Percentiles rank a stretch among this genome's conserved stretches.
Conservation (phyloP, 306 rosid species). For the Hippophae tibetana region DNA sequence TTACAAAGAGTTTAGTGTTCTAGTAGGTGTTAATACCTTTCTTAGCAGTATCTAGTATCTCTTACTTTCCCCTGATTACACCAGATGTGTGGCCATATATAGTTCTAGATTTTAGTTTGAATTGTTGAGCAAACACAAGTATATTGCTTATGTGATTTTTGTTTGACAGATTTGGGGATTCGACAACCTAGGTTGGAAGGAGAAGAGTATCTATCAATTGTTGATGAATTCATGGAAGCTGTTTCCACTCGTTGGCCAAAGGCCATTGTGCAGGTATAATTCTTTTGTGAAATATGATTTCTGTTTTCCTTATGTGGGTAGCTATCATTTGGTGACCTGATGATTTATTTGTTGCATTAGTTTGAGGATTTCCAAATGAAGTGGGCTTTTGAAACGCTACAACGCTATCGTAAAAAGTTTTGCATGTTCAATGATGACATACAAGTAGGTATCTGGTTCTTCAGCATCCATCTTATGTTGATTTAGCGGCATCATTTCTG, state of each 20-base stretch:
- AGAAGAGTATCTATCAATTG: slow-evolving; percentile 81
- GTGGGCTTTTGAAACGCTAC: slow-evolving; percentile 97
- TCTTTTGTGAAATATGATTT: slow-evolving; percentile 17
- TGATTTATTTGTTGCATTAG: slow-evolving; percentile 36
- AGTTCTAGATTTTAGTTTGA: background rate
- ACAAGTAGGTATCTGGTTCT: slow-evolving; percentile 52
- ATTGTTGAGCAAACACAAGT: slow-evolving; percentile 12
- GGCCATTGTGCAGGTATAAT: slow-evolving; percentile 81
- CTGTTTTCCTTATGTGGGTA: slow-evolving; percentile 12
- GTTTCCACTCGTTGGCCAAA: slow-evolving; percentile 94
- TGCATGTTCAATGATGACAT: slow-evolving; percentile 99
- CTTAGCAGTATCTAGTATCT: background rate
- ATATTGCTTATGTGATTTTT: slow-evolving; percentile 38
- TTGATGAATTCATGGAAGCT: slow-evolving; percentile 99
- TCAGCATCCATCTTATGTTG: slow-evolving; percentile 11
- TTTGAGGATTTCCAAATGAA: slow-evolving; percentile 99
- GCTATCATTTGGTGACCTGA: slow-evolving; percentile 23
- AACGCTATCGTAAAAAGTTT: slow-evolving; percentile 82
- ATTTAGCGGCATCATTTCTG: background rate
- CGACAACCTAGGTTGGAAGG: slow-evolving; percentile 98
- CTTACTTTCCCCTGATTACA: background rate
- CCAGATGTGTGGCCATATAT: background rate
- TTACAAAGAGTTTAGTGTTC: background rate
- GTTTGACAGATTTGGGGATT: slow-evolving; percentile 84
- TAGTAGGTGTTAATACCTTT: background rate